Percentiles rank a stretch among this genome's conserved stretches.
phyloP scores from a whole-genome alignment of 2,329 filamentous ascomycete genomes.

The Fusarium pseudocircinatum region DNA sequence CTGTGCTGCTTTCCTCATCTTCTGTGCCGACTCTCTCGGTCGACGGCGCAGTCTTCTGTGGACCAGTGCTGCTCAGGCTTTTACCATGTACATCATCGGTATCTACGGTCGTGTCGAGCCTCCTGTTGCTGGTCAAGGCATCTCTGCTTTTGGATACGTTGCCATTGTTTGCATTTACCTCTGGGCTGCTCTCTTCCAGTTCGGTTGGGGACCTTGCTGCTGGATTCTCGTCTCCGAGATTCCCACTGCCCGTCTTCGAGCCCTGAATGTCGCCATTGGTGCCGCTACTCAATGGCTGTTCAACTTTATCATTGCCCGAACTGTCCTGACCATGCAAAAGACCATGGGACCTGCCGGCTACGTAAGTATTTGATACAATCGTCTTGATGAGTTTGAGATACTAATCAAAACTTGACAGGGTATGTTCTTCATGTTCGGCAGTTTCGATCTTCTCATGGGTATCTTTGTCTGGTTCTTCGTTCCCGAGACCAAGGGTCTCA shows the following conservation, averaged over 20 bases:
- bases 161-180: conserved; percentile 78
- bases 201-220: conserved; percentile 76
- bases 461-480: conserved; percentile 74
- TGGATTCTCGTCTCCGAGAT: conserved; percentile 79
- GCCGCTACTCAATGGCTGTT: conserved; percentile 79
- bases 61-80: conserved; percentile 70
- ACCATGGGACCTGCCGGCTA: conserved; percentile 56
- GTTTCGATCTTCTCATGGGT: conserved; percentile 72
- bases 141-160: conserved; percentile 74
- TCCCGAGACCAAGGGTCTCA: conserved; percentile 75
- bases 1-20: conserved; percentile 71
- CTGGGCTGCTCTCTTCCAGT: conserved; percentile 75
- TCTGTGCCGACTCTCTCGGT: conserved; percentile 75
- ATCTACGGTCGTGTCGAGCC: conserved; percentile 72
- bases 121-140: conserved; percentile 59
- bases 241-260: conserved; percentile 71
- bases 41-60: conserved; percentile 68
- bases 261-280: conserved; percentile 73
- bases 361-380: conserved; percentile 42
- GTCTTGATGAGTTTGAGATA: neutral
- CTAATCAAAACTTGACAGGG: conserved; percentile 49
- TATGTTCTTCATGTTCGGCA: conserved; percentile 75
- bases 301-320: conserved; percentile 74
- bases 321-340: conserved; percentile 74
- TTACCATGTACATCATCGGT: conserved; percentile 76